Base-by-base conservation (phyloP, 768 basidiomycete species). In the Atractiella rhizophila region DNA sequence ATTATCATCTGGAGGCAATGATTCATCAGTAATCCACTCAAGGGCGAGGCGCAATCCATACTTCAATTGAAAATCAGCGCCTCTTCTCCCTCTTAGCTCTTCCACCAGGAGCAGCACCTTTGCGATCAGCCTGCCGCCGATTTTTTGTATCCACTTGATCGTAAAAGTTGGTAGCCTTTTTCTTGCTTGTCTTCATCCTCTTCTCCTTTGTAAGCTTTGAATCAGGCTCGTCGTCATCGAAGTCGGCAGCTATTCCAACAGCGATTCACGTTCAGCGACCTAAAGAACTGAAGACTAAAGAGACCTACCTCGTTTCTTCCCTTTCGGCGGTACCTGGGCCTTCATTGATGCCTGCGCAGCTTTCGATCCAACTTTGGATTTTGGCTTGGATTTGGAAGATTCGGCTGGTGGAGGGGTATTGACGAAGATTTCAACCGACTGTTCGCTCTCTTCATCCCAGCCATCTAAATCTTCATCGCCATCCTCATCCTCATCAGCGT, bases 171-270 rank as follows among this genome's bases (percentile, higher is more conserved):
- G 67, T 65, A 9, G 79, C 70, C 61, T 79, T 83, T 64, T 73
- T 75, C 82, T 98, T 98, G 66, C 73, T 82, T 1, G 91, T 96
- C 52, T 70, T 88, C 80, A 88, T 78, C 15, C 88, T 76, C 21
- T 67, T 57, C 49, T 68, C 76, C 57, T 80, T 81, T 55, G 58
- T 63, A n/a, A n/a, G n/a, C n/a, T n/a, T n/a, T n/a, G n/a, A n/a
- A n/a, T n/a, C n/a, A n/a, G n/a, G n/a, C n/a, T n/a, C n/a, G 31
- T 61, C 65, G 20, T 59, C 59, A 12, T 63, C 62, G 1, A 58
- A 51, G 20, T 44, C 48, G 21, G 55, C 55, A 47, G 44, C 46
- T 13, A 36, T 47, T 38, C 36, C 21, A 42, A 26, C 42, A 31
- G 19, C 18, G 4, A 20, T 13, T 18, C 26, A 13, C 28, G 10